Percentiles rank a stretch among this genome's conserved stretches.
phyloP scores from a whole-genome alignment of 345 rosid species.

The Carallia brachiata region DNA sequence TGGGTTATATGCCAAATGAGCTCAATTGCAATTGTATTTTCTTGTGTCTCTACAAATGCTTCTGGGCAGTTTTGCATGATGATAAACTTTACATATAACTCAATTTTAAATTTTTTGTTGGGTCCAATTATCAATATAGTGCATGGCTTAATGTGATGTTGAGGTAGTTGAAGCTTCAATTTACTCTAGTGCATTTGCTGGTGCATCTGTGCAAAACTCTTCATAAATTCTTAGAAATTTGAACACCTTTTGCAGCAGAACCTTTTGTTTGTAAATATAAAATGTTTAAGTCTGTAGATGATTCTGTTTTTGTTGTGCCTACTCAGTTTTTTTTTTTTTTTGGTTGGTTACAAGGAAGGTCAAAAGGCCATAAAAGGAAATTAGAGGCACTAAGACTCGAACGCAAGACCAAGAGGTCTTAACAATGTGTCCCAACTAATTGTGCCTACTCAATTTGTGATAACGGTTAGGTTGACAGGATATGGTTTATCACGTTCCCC shows the following conservation, averaged over 20 bases:
- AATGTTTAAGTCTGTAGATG: background rate
- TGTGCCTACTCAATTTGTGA: background rate
- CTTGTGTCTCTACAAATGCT: background rate
- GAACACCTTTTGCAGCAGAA: background rate
- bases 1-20: background rate
- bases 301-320: background rate
- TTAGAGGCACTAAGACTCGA: too few species aligned
- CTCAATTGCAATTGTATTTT: background rate
- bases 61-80: background rate
- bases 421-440: background rate
- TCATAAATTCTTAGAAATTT: background rate
- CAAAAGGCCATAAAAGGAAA: too few species aligned
- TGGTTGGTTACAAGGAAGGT: too few species aligned
- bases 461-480: background rate
- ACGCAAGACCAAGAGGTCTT: too few species aligned
- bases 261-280: background rate
- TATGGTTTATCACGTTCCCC: background rate
- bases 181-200: background rate
- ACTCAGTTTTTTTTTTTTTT: background rate
- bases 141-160: conserved; percentile 2
- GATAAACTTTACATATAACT: background rate
- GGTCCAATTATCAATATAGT: background rate
- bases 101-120: background rate
- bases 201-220: background rate
- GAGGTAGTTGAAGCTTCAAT: background rate